A percentile compares a stretch with the other conserved stretches of the same genome.
These are phyloP conservation scores for Salinomyces thailandicus DNA, from an alignment of 2,329 filamentous ascomycete genomes.

Conservation along the genomic window DNA sequence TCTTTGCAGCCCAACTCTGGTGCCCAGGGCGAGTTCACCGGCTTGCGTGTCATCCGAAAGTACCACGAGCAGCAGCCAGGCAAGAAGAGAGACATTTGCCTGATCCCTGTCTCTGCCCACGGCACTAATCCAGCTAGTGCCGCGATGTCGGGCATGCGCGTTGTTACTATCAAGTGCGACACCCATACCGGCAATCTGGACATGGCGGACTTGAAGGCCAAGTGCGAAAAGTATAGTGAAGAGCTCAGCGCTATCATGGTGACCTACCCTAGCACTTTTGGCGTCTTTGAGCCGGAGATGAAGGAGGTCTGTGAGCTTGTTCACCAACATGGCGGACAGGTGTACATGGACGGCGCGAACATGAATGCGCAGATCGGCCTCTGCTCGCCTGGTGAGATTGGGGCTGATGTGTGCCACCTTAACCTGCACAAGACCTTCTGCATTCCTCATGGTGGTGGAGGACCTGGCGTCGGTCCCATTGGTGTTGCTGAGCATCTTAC, in stretches of 20 bases:
- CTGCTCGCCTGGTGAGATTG: constrained; percentile 88
- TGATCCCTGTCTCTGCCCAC: constrained; percentile 91
- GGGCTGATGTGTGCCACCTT: constrained; percentile 91
- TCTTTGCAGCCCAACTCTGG: constrained; percentile 93
- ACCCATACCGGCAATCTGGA: constrained; percentile 80
- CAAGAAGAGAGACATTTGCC: constrained; percentile 74
- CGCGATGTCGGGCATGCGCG: constrained; percentile 90
- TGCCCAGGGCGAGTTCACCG: constrained; percentile 89
- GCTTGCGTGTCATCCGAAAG: constrained; percentile 76
- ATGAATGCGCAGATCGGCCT: constrained; percentile 97
- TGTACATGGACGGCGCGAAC: constrained; percentile 98
- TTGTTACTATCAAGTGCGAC: constrained; percentile 87
- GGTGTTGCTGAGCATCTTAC: constrained; percentile 75
- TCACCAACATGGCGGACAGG: constrained; percentile 78
- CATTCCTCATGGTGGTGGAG: constrained; percentile 90
- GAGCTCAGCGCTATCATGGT: constrained; percentile 91
- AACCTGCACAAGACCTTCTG: constrained; percentile 99
- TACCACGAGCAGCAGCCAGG: constrained; percentile 60
- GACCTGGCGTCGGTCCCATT: constrained; percentile 87
- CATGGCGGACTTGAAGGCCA: constrained; percentile 70
- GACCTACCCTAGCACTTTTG: constrained; percentile 90
- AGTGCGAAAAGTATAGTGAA: constrained; percentile 78
- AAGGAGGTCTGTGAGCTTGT: constrained; percentile 78
- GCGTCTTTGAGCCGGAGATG: constrained; percentile 84
- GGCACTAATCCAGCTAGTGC: constrained; percentile 93